Percentiles rank a stretch among this genome's conserved stretches.
These are phyloP conservation scores for Nicotiana undulata DNA, from an alignment of 257 asterid species.

Conservation along the genomic window DNA sequence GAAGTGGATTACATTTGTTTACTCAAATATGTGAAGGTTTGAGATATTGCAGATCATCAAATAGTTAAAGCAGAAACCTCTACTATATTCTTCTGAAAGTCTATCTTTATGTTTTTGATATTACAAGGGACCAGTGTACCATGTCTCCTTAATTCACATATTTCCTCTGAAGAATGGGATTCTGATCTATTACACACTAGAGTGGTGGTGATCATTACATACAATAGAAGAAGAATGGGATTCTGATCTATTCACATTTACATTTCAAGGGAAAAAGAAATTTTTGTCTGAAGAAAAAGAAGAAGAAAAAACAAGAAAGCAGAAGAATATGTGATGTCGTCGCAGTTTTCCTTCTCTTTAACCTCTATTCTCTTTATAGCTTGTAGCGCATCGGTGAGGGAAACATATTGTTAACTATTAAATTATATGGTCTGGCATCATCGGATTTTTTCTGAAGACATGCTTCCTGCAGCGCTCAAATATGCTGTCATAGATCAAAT, in stretches of 20 bases:
- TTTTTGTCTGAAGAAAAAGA: background rate
- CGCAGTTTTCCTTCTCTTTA: background rate
- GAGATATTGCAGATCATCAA: background rate
- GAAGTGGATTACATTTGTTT: background rate
- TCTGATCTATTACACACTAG: background rate
- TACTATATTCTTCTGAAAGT: background rate
- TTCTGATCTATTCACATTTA: constrained; percentile 10
- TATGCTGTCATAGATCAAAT: constrained; percentile 85
- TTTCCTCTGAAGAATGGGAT: background rate
- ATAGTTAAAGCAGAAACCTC: background rate
- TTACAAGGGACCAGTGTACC: background rate
- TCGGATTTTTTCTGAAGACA: constrained; percentile 53
- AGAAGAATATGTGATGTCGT: background rate
- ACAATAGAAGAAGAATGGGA: background rate
- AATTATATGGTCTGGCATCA: constrained; percentile 44
- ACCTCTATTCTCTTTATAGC: background rate
- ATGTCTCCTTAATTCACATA: background rate
- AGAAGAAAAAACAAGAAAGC: background rate
- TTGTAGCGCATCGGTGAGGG: background rate
- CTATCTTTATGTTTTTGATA: background rate
- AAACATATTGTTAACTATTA: constrained; percentile 16
- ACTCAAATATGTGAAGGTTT: background rate
- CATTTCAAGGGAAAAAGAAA: background rate
- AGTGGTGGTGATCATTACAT: background rate
- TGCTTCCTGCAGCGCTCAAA: constrained; percentile 93